Evolutionary conservation across 768 basidiomycete genomes (phyloP).

Genomic region (Albatrellus ellisii): DNA sequence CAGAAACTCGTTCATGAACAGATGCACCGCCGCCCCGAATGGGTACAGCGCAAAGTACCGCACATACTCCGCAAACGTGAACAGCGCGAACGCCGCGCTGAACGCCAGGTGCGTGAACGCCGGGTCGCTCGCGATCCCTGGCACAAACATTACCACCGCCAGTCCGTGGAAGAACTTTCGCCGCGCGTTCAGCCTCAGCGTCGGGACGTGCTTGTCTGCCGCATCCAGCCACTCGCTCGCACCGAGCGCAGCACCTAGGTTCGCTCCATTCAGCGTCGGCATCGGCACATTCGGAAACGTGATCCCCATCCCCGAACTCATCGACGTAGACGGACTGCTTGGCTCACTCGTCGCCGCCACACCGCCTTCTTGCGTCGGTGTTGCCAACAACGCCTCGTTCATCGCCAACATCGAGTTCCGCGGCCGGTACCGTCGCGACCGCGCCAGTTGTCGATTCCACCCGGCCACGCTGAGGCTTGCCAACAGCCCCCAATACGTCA

Average conservation of each 20-base stretch:
- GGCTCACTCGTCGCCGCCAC: slow-evolving; percentile 5
- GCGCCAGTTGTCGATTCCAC: slow-evolving; percentile 84
- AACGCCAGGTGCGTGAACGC: slow-evolving; percentile 94
- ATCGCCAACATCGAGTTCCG: slow-evolving; percentile 16
- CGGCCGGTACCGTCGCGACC: slow-evolving; percentile 55
- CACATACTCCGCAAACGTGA: slow-evolving; percentile 94
- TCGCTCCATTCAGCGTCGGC: slow-evolving; percentile 33
- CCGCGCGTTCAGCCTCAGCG: slow-evolving; percentile 79
- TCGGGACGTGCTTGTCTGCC: slow-evolving; percentile 83
- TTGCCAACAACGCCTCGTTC: background rate
- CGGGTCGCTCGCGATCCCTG: slow-evolving; percentile 87
- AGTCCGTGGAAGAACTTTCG: slow-evolving; percentile 96
- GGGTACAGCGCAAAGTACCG: slow-evolving; percentile 98
- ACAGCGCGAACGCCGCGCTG: slow-evolving; percentile 87
- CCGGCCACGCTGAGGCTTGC: slow-evolving; percentile 82
- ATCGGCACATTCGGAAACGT: slow-evolving; percentile 23
- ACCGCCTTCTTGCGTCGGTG: background rate
- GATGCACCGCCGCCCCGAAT: slow-evolving; percentile 82
- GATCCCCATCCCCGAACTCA: slow-evolving; percentile 5
- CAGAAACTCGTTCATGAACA: slow-evolving; percentile 96
- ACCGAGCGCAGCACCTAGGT: slow-evolving; percentile 36
- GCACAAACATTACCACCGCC: slow-evolving; percentile 93
- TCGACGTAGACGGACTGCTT: slow-evolving; percentile 6
- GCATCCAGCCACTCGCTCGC: slow-evolving; percentile 61
- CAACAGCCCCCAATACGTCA: slow-evolving; percentile 77